Conservation (phyloP, 2,329 filamentous ascomycete species). For the Conoideocrella luteorostrata region DNA sequence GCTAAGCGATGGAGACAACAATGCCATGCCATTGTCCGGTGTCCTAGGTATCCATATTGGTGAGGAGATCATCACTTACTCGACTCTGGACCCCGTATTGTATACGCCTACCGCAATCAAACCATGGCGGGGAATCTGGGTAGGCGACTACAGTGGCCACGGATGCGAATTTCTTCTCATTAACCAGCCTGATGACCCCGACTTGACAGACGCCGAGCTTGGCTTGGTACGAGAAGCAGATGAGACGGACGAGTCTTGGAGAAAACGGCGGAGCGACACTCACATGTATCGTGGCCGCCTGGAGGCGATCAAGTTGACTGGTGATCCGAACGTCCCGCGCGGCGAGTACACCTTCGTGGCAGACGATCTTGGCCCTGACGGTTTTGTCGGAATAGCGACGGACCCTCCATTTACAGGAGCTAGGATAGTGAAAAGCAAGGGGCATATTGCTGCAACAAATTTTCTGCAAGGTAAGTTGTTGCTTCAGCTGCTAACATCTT, state of each 20-base stretch:
- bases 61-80: conserved; percentile 55
- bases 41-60: conserved; percentile 41
- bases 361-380: conserved; percentile 64
- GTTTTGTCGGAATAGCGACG: conserved; percentile 56
- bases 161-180: conserved; percentile 84
- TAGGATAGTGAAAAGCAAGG: conserved; percentile 64
- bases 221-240: conserved; percentile 30
- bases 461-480: conserved; percentile 62
- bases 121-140: conserved; percentile 87
- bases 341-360: conserved; percentile 79
- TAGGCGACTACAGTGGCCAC: conserved; percentile 82
- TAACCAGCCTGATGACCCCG: conserved; percentile 57
- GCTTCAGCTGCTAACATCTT: not conserved
- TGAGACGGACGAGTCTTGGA: conserved; percentile 42
- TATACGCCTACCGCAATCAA: conserved; percentile 77
- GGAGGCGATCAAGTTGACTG: conserved; percentile 84
- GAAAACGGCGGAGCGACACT: conserved; percentile 36
- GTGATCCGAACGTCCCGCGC: conserved; percentile 82
- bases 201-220: conserved; percentile 31
- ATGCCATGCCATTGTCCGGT: conserved; percentile 9
- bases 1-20: not conserved
- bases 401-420: conserved; percentile 68
- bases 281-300: conserved; percentile 59
- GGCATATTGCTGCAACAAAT: conserved; percentile 69
- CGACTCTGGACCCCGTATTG: conserved; percentile 64